Evolutionary conservation across 1,139 yeast species (phyloP).

Genomic region (Groenewaldozyma sp.): DNA sequence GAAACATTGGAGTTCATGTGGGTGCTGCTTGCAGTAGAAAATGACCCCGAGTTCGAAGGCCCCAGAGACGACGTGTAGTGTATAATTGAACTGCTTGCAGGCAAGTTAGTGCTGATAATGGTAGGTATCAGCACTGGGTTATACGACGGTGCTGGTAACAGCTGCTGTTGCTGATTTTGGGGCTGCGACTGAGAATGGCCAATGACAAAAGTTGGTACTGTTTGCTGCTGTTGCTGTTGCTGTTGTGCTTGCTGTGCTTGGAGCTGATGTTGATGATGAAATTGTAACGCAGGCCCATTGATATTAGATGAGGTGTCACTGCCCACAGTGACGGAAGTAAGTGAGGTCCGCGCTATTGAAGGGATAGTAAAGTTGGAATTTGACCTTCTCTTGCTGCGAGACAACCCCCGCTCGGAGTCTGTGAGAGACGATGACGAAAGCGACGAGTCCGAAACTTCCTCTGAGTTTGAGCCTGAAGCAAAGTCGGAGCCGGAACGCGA

Average conservation of each 20-base stretch:
- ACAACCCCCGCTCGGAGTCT: too few relatives aligned
- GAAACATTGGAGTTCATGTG: neutral
- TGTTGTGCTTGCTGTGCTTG: neutral
- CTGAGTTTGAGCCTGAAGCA: too few relatives aligned
- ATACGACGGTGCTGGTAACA: slow-evolving; percentile 3
- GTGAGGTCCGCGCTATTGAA: slow-evolving; percentile 23
- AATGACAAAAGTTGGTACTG: too few relatives aligned
- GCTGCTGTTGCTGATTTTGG: too few relatives aligned
- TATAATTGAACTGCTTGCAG: neutral
- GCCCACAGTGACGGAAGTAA: slow-evolving; percentile 13
- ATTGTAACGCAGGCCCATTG: slow-evolving; percentile 12
- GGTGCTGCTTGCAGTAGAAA: neutral
- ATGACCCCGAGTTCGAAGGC: too few relatives aligned
- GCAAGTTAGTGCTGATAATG: neutral
- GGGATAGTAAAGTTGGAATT: slow-evolving; percentile 27
- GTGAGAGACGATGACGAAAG: neutral
- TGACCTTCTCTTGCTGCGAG: slow-evolving; percentile 19
- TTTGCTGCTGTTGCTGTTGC: neutral
- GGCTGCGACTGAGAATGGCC: neutral
- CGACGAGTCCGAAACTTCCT: neutral
- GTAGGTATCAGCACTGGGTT: neutral
- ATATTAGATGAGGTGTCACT: slow-evolving; percentile 11
- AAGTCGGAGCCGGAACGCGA: too few relatives aligned
- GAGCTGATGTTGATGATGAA: slow-evolving; percentile 12
- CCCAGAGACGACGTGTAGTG: neutral